These are phyloP conservation scores for Salix koriyanagi DNA, from an alignment of 345 rosid genomes.

Conservation along the genomic window DNA sequence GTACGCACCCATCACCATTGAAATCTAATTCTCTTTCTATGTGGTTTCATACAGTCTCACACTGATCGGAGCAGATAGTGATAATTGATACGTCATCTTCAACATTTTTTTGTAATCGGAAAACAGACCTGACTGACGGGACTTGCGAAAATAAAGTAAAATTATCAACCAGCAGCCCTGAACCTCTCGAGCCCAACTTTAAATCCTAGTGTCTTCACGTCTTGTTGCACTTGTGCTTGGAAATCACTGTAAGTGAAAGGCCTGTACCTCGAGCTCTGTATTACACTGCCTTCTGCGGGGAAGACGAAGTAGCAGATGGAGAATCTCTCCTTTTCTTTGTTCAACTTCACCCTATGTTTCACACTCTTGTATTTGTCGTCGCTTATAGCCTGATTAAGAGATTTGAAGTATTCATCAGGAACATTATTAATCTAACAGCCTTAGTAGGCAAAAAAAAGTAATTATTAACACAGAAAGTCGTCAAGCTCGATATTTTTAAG, in stretches of 20 bases:
- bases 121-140: too few relatives aligned
- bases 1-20: too few relatives aligned
- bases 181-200: conserved; percentile 75
- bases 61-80: too few relatives aligned
- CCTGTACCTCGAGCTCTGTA: conserved; percentile 58
- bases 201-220: conserved; percentile 48
- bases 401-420: neutral
- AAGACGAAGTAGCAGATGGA: conserved; percentile 83
- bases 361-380: conserved; percentile 57
- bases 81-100: too few relatives aligned
- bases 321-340: conserved; percentile 42
- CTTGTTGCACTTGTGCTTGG: conserved; percentile 64
- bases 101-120: too few relatives aligned
- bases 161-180: conserved; percentile 13
- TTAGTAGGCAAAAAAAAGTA: neutral
- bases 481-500: too few relatives aligned
- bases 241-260: conserved; percentile 68
- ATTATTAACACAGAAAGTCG: neutral
- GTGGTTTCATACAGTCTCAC: too few relatives aligned
- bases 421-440: neutral
- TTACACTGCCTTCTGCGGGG: conserved; percentile 48
- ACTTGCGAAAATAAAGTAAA: too few relatives aligned
- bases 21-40: too few relatives aligned
- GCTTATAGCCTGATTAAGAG: conserved; percentile 59
- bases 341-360: conserved; percentile 54